These are phyloP conservation scores for Penicillium sp. DNA, from an alignment of 2,329 filamentous ascomycete genomes.

Conservation along the genomic window DNA sequence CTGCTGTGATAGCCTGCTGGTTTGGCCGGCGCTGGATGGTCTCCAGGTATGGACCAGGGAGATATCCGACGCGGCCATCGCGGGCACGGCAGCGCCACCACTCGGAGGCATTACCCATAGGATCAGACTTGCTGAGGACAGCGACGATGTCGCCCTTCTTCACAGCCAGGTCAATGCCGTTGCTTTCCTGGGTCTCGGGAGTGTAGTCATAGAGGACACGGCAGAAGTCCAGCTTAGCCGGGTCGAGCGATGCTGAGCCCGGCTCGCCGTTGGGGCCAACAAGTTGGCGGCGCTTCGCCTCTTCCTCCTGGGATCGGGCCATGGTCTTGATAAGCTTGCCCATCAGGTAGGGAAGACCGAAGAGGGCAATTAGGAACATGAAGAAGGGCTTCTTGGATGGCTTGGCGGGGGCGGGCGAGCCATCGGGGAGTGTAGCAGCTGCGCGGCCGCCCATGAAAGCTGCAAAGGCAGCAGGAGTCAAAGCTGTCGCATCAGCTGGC, in stretches of 20 bases:
- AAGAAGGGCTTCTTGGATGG: constrained; percentile 92
- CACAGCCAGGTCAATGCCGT: constrained; percentile 78
- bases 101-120: constrained; percentile 80
- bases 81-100: constrained; percentile 95
- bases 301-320: constrained; percentile 74
- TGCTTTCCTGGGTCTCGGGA: constrained; percentile 56
- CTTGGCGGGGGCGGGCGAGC: constrained; percentile 56
- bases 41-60: constrained; percentile 84
- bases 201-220: constrained; percentile 89
- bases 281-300: constrained; percentile 47
- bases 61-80: constrained; percentile 81
- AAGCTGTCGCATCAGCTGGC: constrained; percentile 73
- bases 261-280: constrained; percentile 44
- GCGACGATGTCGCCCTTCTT: constrained; percentile 94
- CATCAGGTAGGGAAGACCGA: constrained; percentile 94
- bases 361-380: constrained; percentile 88
- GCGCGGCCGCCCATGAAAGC: constrained; percentile 65
- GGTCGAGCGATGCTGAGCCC: constrained; percentile 56
- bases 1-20: constrained; percentile 38
- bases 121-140: constrained; percentile 84
- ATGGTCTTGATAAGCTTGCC: constrained; percentile 84
- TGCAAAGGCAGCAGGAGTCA: constrained; percentile 86
- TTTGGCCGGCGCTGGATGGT: constrained; percentile 51
- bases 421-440: constrained; percentile 51
- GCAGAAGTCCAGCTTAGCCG: constrained; percentile 90